Conservation (phyloP, 1,284 basidiomycete species). For the Ceratobasidium sp. region DNA sequence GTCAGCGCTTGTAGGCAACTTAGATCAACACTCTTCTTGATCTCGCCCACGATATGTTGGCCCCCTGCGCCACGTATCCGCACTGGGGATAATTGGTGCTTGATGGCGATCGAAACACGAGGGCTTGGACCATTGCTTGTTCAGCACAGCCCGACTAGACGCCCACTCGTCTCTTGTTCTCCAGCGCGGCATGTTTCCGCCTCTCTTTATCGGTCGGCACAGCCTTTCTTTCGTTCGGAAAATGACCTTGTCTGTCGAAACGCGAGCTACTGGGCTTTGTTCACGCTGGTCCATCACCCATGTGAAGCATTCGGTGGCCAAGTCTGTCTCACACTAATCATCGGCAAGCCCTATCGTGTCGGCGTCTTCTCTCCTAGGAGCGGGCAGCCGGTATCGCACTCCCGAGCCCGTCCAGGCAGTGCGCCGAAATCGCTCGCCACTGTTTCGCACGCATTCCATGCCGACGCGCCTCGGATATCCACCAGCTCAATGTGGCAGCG, state of each 20-base stretch:
- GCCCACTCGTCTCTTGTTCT: background rate
- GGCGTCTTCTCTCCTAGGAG: background rate
- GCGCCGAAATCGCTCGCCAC: conserved; percentile 38
- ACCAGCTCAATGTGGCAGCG: conserved; percentile 20
- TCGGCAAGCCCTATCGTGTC: too few relatives aligned
- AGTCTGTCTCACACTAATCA: conserved; percentile 15
- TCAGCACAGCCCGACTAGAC: conserved; percentile 18
- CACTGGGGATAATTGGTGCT: conserved; percentile 28
- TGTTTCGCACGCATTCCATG: conserved; percentile 24
- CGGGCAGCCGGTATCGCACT: conserved; percentile 22
- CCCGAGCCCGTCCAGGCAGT: conserved; percentile 35
- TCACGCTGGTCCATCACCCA: conserved; percentile 9
- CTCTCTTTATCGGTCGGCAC: conserved; percentile 1
- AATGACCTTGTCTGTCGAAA: conserved; percentile 1
- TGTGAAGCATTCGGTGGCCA: background rate
- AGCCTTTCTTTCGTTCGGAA: conserved; percentile 5
- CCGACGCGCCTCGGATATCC: conserved; percentile 1
- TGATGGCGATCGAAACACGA: background rate
- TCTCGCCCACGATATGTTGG: conserved; percentile 6
- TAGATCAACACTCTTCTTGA: conserved; percentile 1
- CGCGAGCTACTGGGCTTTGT: conserved; percentile 21
- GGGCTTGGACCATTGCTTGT: background rate
- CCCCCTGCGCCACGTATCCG: conserved; percentile 10
- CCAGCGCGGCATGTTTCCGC: background rate
- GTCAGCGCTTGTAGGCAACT: too few relatives aligned